Evolutionary conservation across 2,329 filamentous ascomycete species (phyloP).

Genomic region (Trichoderma guizhouense): DNA sequence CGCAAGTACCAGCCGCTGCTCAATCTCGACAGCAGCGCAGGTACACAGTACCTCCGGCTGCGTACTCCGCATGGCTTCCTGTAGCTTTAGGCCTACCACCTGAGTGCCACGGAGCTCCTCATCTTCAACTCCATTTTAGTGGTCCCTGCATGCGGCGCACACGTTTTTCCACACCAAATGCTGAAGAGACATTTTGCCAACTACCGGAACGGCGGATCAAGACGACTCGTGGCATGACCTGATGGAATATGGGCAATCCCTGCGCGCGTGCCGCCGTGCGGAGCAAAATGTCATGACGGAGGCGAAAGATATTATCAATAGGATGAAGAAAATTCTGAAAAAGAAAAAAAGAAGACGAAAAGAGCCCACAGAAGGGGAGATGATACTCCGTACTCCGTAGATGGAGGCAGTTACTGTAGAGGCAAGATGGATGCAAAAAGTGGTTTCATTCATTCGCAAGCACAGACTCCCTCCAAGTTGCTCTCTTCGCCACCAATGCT

Average conservation of each 20-base stretch:
- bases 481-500: not conserved
- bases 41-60: not conserved
- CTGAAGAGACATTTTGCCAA: conserved; percentile 1
- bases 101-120: conserved; percentile 2
- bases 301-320: not conserved
- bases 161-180: conserved; percentile 2
- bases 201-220: conserved; percentile 6
- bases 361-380: not conserved
- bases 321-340: not conserved
- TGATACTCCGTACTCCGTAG: not conserved
- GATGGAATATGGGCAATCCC: conserved; percentile 1
- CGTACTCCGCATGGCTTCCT: not conserved
- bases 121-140: conserved; percentile 8
- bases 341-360: not conserved
- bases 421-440: not conserved
- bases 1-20: not conserved
- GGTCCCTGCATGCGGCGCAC: conserved; percentile 13
- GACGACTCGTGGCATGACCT: conserved; percentile 9
- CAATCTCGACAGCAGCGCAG: not conserved
- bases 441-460: not conserved
- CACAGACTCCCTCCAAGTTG: not conserved
- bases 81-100: not conserved
- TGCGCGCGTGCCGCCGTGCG: not conserved
- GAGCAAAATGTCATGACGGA: not conserved
- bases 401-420: too few relatives aligned